These are phyloP conservation scores for Lolium perenne DNA, from an alignment of 176 grass and related monocot species.

Conservation along the genomic window DNA sequence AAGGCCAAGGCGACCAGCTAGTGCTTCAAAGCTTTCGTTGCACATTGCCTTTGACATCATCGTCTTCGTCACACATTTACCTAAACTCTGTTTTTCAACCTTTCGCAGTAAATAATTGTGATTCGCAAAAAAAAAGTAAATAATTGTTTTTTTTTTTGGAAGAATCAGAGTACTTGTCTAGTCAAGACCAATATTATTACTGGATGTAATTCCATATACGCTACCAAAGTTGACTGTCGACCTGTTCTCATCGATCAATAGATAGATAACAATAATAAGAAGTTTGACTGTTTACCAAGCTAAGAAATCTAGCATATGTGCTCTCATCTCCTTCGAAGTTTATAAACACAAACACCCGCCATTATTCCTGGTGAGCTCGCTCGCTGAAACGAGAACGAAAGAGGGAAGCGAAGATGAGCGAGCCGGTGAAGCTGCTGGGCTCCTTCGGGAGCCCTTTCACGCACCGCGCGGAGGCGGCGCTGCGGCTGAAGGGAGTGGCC, in stretches of 20 bases:
- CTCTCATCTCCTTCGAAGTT: neutral
- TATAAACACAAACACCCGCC: neutral
- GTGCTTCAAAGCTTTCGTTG: too few species aligned
- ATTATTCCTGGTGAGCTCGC: neutral
- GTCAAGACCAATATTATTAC: neutral
- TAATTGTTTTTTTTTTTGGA: neutral
- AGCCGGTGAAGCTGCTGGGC: constrained; percentile 37
- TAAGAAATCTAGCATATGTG: neutral
- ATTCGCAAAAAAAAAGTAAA: too few species aligned
- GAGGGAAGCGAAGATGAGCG: neutral
- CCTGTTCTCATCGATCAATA: too few species aligned
- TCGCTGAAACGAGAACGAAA: neutral
- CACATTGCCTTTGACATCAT: too few species aligned
- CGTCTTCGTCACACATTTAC: too few species aligned
- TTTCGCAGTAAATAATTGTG: too few species aligned
- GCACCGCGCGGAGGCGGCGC: constrained; percentile 29
- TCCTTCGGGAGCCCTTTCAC: constrained; percentile 43
- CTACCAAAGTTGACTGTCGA: neutral
- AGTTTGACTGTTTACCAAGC: neutral
- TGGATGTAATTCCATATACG: neutral
- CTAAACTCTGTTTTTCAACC: too few species aligned
- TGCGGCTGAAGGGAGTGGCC: constrained; percentile 29
- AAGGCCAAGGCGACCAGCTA: too few species aligned
- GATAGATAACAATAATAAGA: neutral
- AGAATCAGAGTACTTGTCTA: neutral